A percentile compares a stretch with the other conserved stretches of the same genome.
Conservation (phyloP, 2,329 filamentous ascomycete species). For the Chaetomiaceae sp. region DNA sequence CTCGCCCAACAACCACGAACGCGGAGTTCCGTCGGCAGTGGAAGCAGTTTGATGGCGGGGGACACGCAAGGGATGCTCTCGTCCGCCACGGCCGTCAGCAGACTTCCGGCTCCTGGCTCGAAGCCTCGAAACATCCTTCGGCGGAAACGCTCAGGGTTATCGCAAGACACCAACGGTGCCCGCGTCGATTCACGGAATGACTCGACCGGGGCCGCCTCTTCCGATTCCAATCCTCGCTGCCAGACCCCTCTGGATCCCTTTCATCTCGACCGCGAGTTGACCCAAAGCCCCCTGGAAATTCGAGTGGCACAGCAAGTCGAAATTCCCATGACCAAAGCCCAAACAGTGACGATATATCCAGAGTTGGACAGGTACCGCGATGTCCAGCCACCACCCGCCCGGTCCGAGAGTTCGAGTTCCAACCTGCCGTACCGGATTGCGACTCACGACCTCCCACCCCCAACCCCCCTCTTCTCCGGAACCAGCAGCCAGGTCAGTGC, state of each 20-base stretch:
- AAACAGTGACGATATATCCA: slow-evolving; percentile 50
- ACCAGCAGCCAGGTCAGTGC: slow-evolving; percentile 53
- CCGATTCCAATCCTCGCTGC: slow-evolving; percentile 37
- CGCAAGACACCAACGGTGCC: slow-evolving; percentile 35
- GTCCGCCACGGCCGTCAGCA: slow-evolving; percentile 34
- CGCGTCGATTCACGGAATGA: slow-evolving; percentile 35
- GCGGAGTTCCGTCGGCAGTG: slow-evolving; percentile 37
- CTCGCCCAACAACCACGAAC: slow-evolving; percentile 42
- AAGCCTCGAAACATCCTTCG: slow-evolving; percentile 43
- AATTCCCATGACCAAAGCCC: slow-evolving; percentile 35
- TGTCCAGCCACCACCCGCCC: slow-evolving; percentile 37
- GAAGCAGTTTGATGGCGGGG: slow-evolving; percentile 31
- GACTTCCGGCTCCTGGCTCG: slow-evolving; percentile 29
- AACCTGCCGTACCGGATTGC: slow-evolving; percentile 54
- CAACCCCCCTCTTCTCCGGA: slow-evolving; percentile 61
- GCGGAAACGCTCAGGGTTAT: slow-evolving; percentile 47
- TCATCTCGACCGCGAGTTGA: slow-evolving; percentile 40
- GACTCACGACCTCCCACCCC: slow-evolving; percentile 62
- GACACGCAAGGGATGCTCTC: slow-evolving; percentile 31
- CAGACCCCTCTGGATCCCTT: slow-evolving; percentile 36
- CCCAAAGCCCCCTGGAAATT: slow-evolving; percentile 43
- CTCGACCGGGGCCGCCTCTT: slow-evolving; percentile 39
- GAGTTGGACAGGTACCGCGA: slow-evolving; percentile 59
- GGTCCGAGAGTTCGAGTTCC: slow-evolving; percentile 34
- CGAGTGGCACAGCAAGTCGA: slow-evolving; percentile 41